A percentile compares a stretch with the other conserved stretches of the same genome.
These are phyloP conservation scores for Lentinula sp. DNA, from an alignment of 768 basidiomycete genomes.

Conservation along the genomic window DNA sequence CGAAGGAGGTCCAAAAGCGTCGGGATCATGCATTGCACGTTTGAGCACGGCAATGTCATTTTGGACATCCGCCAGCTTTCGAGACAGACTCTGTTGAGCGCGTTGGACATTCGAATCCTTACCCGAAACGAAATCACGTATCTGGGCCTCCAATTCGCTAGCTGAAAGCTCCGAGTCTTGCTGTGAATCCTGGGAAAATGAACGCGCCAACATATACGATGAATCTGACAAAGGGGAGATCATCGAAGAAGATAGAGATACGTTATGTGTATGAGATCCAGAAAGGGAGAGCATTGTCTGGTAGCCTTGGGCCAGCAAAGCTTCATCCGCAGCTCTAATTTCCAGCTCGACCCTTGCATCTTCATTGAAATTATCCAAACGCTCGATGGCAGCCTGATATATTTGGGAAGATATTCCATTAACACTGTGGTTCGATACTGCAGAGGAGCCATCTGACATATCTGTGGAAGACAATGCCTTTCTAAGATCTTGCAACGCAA, in stretches of 20 bases:
- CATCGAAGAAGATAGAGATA: not conserved
- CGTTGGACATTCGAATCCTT: conserved; percentile 40
- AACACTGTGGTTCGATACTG: conserved; percentile 8
- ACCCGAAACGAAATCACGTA: conserved; percentile 52
- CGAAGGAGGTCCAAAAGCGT: conserved; percentile 11
- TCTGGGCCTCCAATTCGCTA: conserved; percentile 40
- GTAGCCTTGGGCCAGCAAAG: conserved; percentile 57
- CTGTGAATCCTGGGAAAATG: not conserved
- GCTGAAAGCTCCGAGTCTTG: conserved; percentile 13
- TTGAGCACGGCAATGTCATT: conserved; percentile 75
- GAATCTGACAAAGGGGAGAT: not conserved
- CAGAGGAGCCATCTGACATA: conserved; percentile 6
- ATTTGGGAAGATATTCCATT: conserved; percentile 23
- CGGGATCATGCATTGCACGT: conserved; percentile 44
- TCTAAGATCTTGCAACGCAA: conserved; percentile 56
- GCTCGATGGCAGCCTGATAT: conserved; percentile 46
- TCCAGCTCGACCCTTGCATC: conserved; percentile 81
- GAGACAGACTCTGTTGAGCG: conserved; percentile 40
- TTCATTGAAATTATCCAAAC: conserved; percentile 70
- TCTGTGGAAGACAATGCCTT: conserved; percentile 18
- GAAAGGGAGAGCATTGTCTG: conserved; percentile 60
- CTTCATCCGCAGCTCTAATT: conserved; percentile 70
- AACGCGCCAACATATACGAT: not conserved
- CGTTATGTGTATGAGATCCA: conserved; percentile 35
- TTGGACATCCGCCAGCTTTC: conserved; percentile 66